Evolutionary conservation across 768 basidiomycete species (phyloP), one percentile per base, ranked within the genome.

Genomic region (Mycena floridula): DNA sequence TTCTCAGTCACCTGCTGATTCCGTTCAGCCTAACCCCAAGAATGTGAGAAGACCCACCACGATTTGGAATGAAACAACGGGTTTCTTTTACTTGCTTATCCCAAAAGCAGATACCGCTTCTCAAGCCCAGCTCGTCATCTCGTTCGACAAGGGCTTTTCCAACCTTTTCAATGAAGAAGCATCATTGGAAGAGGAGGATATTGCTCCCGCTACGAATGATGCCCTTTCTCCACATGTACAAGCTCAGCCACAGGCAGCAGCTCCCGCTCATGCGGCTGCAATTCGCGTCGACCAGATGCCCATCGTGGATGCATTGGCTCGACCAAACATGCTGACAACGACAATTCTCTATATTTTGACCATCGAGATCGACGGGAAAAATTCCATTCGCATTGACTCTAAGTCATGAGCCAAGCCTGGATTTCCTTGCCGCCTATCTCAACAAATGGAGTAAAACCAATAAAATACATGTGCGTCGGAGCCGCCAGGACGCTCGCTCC

Each of bases 361-460:
- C n/a, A 54, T 68, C 16, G 62, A 67, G 25, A 52, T 12, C 41
- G 12, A 38, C 24, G 27, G 37, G 12, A 47, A 40, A 11, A 24
- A 49, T 35, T 52, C 55, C 1, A 53, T 69, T 22, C 38, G 58
- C 23, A 50, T 71, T 15, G 62, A 66, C 43, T 59, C 62, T 41
- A 69, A n/a, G 67, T 48, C 68, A 69, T 42, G 64, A 68, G 39
- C 52, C 58, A 3, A 68, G 61, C 28, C 55, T 71, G 3, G 62
- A 67, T 22, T 51, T 67, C 3, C 44, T 69, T 16, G 57, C 54
- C 11, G 42, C 54, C 8, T 71, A 71, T 47, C 49, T 69, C 47
- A 60, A 62, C 16, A 69, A 63, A 44, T 69, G 66, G 65, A 62
- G 55, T 1, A 64, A 56, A 37, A 40, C 50, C 13, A 65, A 65